These are phyloP conservation scores for Metschnikowia shivogae DNA, from an alignment of 805 yeast species.

Conservation along the genomic window DNA sequence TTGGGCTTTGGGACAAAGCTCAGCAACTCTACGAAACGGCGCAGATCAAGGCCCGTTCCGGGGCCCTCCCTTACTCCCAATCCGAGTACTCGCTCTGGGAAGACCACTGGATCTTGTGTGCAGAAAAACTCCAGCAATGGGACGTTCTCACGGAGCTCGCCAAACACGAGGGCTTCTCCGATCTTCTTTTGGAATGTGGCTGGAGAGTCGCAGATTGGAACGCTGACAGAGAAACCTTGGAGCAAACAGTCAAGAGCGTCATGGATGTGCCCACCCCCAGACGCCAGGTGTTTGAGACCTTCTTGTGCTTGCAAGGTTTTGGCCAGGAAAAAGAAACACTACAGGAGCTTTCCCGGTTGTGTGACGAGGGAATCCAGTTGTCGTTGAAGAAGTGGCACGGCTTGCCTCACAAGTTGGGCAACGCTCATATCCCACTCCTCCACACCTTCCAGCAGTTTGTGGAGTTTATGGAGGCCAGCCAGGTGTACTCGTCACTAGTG, in stretches of 20 bases:
- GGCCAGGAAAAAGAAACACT: conserved; percentile 86
- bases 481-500: conserved; percentile 80
- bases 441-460: conserved; percentile 97
- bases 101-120: conserved; percentile 96
- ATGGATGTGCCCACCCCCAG: conserved; percentile 99
- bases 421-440: conserved; percentile 82
- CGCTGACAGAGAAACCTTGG: conserved; percentile 89
- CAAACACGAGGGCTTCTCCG: conserved; percentile 96
- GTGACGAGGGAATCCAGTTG: conserved; percentile 95
- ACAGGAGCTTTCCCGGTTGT: conserved; percentile 76
- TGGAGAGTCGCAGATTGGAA: conserved; percentile 99
- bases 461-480: conserved; percentile 96
- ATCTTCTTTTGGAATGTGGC: conserved; percentile 92
- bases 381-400: conserved; percentile 92
- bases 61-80: conserved; percentile 91
- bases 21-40: conserved; percentile 93
- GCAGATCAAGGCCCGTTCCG: conserved; percentile 93
- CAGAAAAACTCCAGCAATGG: conserved; percentile 97
- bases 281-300: conserved; percentile 92
- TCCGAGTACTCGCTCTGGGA: conserved; percentile 96
- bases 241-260: conserved; percentile 89
- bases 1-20: conserved; percentile 93
- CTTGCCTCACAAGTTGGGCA: conserved; percentile 69
- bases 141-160: conserved; percentile 94
- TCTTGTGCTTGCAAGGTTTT: conserved; percentile 86